A percentile compares a stretch with the other conserved stretches of the same genome.
phyloP scores from a whole-genome alignment of 2,329 filamentous ascomycete genomes.

The Calycina marina region DNA sequence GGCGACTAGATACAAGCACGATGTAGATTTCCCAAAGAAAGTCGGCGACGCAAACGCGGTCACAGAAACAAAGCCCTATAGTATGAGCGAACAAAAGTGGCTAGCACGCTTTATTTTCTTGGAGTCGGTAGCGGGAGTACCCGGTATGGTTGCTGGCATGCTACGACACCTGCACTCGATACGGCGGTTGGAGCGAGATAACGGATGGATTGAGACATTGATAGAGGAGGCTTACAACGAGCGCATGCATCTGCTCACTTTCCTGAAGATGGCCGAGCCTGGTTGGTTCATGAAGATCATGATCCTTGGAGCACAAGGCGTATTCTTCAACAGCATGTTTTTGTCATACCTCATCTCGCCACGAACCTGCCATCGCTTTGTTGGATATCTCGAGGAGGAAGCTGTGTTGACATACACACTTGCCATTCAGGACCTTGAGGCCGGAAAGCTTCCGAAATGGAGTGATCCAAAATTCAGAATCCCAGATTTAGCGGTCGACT shows the following conservation, averaged over 20 bases:
- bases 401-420: conserved; percentile 91
- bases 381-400: conserved; percentile 94
- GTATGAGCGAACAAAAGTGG: conserved; percentile 78
- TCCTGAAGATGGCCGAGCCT: conserved; percentile 80
- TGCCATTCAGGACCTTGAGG: conserved; percentile 74
- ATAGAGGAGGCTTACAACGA: conserved; percentile 88
- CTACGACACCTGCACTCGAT: conserved; percentile 76
- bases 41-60: conserved; percentile 23
- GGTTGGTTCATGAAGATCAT: conserved; percentile 76
- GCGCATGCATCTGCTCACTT: conserved; percentile 83
- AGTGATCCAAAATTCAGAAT: conserved; percentile 51
- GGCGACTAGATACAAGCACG: conserved; percentile 67
- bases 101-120: conserved; percentile 82
- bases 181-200: conserved; percentile 76
- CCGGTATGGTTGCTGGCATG: conserved; percentile 95
- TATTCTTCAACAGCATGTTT: conserved; percentile 95
- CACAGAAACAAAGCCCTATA: conserved; percentile 40
- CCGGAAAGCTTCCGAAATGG: conserved; percentile 75
- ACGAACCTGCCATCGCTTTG: conserved; percentile 82
- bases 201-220: conserved; percentile 90
- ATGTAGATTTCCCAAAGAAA: conserved; percentile 34
- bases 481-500: conserved; percentile 78
- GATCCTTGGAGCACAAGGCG: conserved; percentile 83
- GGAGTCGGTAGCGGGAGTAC: conserved; percentile 86
- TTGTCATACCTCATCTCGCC: conserved; percentile 76